Percentiles rank a stretch among this genome's conserved stretches.
These are phyloP conservation scores for Capniomyces stellatus DNA, from an alignment of 371 early-diverging fungal genomes.

Conservation along the genomic window DNA sequence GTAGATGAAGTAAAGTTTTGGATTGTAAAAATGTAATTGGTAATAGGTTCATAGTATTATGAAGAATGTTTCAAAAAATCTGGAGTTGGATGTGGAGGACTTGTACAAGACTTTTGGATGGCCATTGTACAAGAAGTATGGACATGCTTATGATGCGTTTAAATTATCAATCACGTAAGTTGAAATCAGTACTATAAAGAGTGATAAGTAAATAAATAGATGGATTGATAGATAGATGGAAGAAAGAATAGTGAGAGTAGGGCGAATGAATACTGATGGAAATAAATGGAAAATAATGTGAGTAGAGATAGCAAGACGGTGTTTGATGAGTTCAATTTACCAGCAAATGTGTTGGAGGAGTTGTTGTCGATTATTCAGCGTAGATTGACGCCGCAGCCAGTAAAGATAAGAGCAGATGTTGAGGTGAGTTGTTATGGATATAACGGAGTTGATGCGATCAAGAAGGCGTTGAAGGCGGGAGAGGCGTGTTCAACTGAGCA, in stretches of 20 bases:
- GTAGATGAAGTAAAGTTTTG: no score
- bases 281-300: neutral
- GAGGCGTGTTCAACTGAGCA: conserved; percentile 69
- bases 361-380: conserved; percentile 70
- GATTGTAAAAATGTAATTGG: neutral
- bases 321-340: conserved; percentile 62
- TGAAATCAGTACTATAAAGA: neutral
- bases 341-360: conserved; percentile 45
- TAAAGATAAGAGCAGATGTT: conserved; percentile 95
- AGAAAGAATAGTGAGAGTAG: neutral
- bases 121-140: conserved; percentile 96
- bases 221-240: neutral
- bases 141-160: conserved; percentile 95
- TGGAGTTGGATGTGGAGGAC: conserved; percentile 57
- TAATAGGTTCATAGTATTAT: conserved; percentile 17
- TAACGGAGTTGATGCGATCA: conserved; percentile 96
- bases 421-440: conserved; percentile 93
- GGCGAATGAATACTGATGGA: neutral
- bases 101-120: conserved; percentile 87
- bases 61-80: conserved; percentile 66
- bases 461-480: conserved; percentile 78
- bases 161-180: conserved; percentile 29
- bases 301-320: conserved; percentile 69
- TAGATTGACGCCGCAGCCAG: conserved; percentile 85
- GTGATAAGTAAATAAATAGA: neutral